Base-by-base conservation (phyloP, 306 rosid genomes). In the Cotoneaster glaucophyllus region DNA sequence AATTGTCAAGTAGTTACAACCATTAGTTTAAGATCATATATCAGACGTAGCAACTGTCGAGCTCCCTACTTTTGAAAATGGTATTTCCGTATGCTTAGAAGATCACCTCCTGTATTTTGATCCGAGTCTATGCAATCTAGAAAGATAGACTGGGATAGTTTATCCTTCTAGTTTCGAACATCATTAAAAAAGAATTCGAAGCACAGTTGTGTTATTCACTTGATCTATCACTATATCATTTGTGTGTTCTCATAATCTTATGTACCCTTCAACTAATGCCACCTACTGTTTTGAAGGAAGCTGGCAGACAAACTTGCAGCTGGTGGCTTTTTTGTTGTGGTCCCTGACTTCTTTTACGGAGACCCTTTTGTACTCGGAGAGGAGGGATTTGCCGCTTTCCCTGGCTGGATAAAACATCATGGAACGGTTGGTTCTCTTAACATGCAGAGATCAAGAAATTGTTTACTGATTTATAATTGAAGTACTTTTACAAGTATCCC, bases 341-440 rank as follows among this genome's bases (percentile, higher is more conserved):
- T 88, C 82, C 96, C 96, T 26, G 93, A 86, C 84, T 85, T 85
- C 74, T 80, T 88, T 3, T 68, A 77, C 32, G 87, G 86, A 45
- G 87, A 88, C 73, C 97, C 97, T 52, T 90, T 2, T 69, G 72
- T 34, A n/a, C 74, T 61, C 63, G 25, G 24, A 71, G 80, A 84
- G 63, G 65, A 37, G 58, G 45, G 77, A 22, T 57, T 5, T 56
- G 86, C 66, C 85, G 0, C 84, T 67, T 12, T 81, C 3, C 29
- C 67, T 77, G 4, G 69, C 77, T 62, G 91, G 96, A 0, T 4
- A 4, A 74, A 82, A 58, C 83, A 77, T 73, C 93, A 90, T 77
- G 76, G 68, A 70, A 3, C 72, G 74, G 91, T 90, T 69, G 54
- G 86, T 81, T 80, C 73, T 81, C 3, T 56, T 72, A 37, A 50